phyloP scores from a whole-genome alignment of 257 asterid species.

The Penstemon eatonii region DNA sequence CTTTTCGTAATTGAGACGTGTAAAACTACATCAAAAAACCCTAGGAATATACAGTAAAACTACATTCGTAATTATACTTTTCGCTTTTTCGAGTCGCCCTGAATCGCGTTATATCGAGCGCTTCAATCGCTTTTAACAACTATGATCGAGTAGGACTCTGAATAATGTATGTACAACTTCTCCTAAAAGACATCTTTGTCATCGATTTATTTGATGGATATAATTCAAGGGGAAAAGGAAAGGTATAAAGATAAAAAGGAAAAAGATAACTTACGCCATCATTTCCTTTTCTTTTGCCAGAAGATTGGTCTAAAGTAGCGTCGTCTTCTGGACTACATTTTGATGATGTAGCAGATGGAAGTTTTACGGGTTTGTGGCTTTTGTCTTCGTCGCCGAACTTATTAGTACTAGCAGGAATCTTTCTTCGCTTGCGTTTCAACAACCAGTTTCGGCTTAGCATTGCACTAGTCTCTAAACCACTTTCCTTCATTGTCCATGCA shows the following conservation, averaged over 20 bases:
- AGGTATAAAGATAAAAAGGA: conserved; percentile 10
- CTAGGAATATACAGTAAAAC: conserved; percentile 6
- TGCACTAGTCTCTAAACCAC: conserved; percentile 40
- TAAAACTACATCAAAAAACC: background rate
- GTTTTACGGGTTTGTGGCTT: conserved; percentile 35
- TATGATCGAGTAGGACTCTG: conserved; percentile 1
- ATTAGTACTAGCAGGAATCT: conserved; percentile 46
- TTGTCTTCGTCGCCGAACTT: conserved; percentile 35
- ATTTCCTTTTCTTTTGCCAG: conserved; percentile 59
- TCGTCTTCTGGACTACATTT: conserved; percentile 32
- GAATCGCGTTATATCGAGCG: too few relatives aligned
- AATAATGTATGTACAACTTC: conserved; percentile 2
- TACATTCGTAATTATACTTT: too few relatives aligned
- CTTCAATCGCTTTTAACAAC: too few relatives aligned
- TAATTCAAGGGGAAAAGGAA: background rate
- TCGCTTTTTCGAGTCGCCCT: too few relatives aligned
- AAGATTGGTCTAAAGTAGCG: conserved; percentile 27
- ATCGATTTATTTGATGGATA: background rate
- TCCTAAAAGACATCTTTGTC: background rate
- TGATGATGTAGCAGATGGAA: conserved; percentile 34
- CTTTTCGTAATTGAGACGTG: background rate
- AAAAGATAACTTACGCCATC: conserved; percentile 56
- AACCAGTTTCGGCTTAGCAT: conserved; percentile 54
- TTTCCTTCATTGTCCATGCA: conserved; percentile 45
- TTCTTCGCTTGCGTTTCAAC: conserved; percentile 60